These are phyloP conservation scores for Cryphonectria carpinicola DNA, from an alignment of 2,329 filamentous ascomycete genomes.

Conservation along the genomic window DNA sequence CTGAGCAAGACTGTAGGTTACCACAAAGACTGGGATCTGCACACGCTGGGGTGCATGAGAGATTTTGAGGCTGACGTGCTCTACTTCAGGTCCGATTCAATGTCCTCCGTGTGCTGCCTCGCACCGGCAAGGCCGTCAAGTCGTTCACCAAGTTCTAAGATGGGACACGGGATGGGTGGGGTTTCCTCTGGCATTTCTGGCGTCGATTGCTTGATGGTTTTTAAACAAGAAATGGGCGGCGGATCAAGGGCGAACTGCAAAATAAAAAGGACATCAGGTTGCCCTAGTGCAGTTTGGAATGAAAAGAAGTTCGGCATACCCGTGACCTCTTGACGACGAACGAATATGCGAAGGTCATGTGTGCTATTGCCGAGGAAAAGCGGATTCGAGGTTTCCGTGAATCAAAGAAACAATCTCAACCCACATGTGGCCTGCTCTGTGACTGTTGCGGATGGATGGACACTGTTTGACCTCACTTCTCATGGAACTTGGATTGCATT, in stretches of 20 bases:
- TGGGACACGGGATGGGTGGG: conserved; percentile 34
- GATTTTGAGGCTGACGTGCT: conserved; percentile 28
- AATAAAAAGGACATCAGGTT: conserved; percentile 35
- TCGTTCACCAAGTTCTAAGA: conserved; percentile 97
- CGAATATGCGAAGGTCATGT: conserved; percentile 25
- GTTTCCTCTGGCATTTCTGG: conserved; percentile 40
- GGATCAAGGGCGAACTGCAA: conserved; percentile 37
- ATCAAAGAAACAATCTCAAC: conserved; percentile 28
- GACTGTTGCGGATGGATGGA: background rate
- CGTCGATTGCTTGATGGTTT: conserved; percentile 41
- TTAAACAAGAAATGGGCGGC: conserved; percentile 39
- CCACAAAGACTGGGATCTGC: background rate
- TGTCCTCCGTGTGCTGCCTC: conserved; percentile 96
- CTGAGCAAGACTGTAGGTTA: conserved; percentile 97
- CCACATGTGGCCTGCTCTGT: conserved; percentile 1
- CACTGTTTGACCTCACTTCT: background rate
- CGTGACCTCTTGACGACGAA: conserved; percentile 28
- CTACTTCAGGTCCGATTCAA: conserved; percentile 88
- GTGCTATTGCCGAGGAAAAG: conserved; percentile 26
- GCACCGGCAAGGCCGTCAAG: conserved; percentile 98
- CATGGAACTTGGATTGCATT: background rate
- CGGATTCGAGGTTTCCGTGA: conserved; percentile 28
- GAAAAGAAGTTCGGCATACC: conserved; percentile 33
- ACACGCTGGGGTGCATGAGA: background rate
- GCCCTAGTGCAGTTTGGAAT: conserved; percentile 41